Evolutionary conservation across 495 filamentous ascomycete genomes (phyloP).

Genomic region (Hypoxylon lenormandii): DNA sequence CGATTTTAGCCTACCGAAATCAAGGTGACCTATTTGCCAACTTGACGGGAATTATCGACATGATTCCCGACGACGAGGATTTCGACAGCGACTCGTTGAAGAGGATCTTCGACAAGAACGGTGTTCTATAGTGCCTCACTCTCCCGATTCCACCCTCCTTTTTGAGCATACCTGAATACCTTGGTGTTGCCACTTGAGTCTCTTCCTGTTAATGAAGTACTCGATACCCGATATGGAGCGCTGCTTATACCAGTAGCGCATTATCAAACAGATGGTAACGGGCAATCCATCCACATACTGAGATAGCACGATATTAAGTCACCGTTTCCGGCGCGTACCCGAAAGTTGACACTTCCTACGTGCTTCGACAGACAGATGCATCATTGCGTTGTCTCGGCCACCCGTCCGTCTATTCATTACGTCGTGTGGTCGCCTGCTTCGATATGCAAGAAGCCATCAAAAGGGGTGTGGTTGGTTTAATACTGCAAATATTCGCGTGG

Average conservation of each 20-base stretch:
- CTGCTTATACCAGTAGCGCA: neutral
- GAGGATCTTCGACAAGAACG: constrained; percentile 60
- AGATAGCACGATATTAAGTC: neutral
- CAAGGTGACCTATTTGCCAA: constrained; percentile 90
- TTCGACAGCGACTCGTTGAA: constrained; percentile 65
- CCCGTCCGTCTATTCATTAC: neutral
- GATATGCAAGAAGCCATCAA: neutral
- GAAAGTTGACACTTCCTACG: neutral
- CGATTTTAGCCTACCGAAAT: constrained; percentile 85
- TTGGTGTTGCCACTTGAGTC: constrained; percentile 6
- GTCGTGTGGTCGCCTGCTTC: neutral
- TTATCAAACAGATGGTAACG: neutral
- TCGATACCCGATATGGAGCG: neutral
- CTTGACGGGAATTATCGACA: constrained; percentile 83
- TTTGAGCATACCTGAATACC: neutral
- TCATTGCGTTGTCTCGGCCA: neutral
- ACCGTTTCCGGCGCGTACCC: neutral
- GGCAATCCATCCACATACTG: neutral
- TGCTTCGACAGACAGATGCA: constrained; percentile 5
- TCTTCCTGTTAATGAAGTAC: neutral
- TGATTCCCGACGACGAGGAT: constrained; percentile 76
- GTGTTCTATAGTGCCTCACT: constrained; percentile 53
- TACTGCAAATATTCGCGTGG: neutral
- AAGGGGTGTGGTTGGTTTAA: neutral
- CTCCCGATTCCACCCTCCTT: no score